phyloP scores from a whole-genome alignment of 345 rosid genomes.

The Anastatica hierochuntica region DNA sequence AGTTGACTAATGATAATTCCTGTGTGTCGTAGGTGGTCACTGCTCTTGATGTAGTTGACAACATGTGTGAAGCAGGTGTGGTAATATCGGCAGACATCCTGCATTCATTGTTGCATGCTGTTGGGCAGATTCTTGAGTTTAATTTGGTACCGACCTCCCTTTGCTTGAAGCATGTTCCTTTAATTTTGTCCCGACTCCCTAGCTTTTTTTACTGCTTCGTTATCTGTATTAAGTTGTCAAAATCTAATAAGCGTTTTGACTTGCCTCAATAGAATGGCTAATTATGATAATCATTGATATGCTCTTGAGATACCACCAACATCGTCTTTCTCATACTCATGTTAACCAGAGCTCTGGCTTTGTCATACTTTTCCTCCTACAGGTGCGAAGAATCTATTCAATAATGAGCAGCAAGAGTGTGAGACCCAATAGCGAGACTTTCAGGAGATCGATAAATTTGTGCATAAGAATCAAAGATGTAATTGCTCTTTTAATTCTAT shows the following conservation, averaged over 20 bases:
- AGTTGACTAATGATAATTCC: not conserved
- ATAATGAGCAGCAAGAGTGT: conserved; percentile 37
- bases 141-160: conserved; percentile 35
- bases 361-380: not conserved
- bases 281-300: not conserved
- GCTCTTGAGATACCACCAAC: not conserved
- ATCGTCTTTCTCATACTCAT: no score
- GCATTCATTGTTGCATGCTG: conserved; percentile 39
- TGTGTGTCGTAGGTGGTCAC: conserved; percentile 44
- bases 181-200: not conserved
- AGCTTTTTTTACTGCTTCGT: not conserved
- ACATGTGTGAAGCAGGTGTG: conserved; percentile 50
- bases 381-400: conserved; percentile 59
- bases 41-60: conserved; percentile 61
- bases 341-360: no score
- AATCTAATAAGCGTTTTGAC: no score
- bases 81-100: conserved; percentile 37
- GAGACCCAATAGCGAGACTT: conserved; percentile 51
- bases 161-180: not conserved
- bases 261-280: not conserved
- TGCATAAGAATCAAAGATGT: conserved; percentile 69
- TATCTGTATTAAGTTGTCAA: no score
- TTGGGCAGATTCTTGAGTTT: conserved; percentile 48
- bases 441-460: conserved; percentile 53
- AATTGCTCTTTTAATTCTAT: conserved; percentile 9